phyloP scores from a whole-genome alignment of 176 grass and related monocot species.

The Hsuehochloa calcarea region DNA sequence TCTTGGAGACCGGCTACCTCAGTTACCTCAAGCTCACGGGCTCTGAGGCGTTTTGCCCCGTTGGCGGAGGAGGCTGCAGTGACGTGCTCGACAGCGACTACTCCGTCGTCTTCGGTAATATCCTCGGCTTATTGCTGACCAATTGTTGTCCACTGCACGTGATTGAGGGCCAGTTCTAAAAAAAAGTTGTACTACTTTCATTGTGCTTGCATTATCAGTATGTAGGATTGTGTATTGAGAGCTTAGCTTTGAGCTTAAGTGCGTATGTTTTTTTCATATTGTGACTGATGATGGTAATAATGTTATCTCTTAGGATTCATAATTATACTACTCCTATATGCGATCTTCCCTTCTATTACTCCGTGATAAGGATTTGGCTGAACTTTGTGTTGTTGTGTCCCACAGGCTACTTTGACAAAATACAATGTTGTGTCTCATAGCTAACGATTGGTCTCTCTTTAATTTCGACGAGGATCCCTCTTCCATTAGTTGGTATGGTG shows the following conservation, averaged over 20 bases:
- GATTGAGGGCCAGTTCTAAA: too few species aligned
- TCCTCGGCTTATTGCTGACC: background rate
- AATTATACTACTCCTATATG: background rate
- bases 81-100: constrained; percentile 85
- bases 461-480: constrained; percentile 63
- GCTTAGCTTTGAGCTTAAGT: too few species aligned
- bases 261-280: background rate
- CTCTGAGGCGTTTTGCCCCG: constrained; percentile 84
- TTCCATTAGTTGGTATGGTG: background rate
- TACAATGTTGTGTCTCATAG: background rate
- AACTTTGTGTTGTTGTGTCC: background rate
- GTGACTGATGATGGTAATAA: background rate
- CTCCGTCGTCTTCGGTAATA: constrained; percentile 70
- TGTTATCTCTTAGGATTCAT: background rate
- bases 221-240: background rate
- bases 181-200: background rate
- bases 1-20: constrained; percentile 87
- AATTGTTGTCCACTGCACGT: too few species aligned
- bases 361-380: too few species aligned
- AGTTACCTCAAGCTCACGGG: constrained; percentile 78
- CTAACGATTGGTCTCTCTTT: background rate
- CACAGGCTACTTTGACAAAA: background rate
- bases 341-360: too few species aligned
- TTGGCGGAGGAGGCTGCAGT: constrained; percentile 54
- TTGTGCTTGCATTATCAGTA: background rate